Base-by-base conservation (phyloP, 768 basidiomycete species). In the Suillus subalutaceus region DNA sequence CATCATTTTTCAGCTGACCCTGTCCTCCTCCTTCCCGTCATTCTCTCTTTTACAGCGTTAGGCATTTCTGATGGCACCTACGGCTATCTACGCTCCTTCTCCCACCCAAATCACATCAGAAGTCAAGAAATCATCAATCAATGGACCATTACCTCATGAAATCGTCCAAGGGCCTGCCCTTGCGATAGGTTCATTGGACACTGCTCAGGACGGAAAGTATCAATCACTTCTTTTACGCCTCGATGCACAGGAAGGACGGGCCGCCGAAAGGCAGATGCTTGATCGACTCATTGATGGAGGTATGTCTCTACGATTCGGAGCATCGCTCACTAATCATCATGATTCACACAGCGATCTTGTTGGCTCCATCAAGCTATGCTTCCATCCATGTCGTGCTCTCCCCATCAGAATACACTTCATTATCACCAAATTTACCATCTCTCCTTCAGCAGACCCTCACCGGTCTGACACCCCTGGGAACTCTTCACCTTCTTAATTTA, bases 201-300 rank as follows among this genome's bases (percentile, higher is more conserved):
- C 93, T 0, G 94, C 93, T 4, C 84, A 87, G 74, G 87, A 93
- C 72, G 94, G 94, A 40, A 85, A 83, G 74, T 94, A 94, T 74
- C 92, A 94, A 75, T 76, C 84, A 1, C 79, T 93, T 67, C 83
- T 93, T 62, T 82, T 86, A 8, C 80, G 83, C 68, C 79, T 94
- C 65, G 85, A 87, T 75, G 77, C 76, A 65, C 82, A 81, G 20
- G 38, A 67, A 37, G 67, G 70, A 23, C 77, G 83, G 67, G 72
- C 79, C 41, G 88, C 93, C 38, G 93, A 96, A 71, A 89, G 85
- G 72, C 89, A 94, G 73, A 87, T 96, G 81, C 79, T 95, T 37
- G 94, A 96, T 75, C 83, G 94, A 67, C 79, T 96, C 67, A 79
- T 94, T 18, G 93, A 93, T 77, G 85, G 86, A 80, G 94, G 94